phyloP scores from a whole-genome alignment of 805 yeast genomes.

The Lipomyces sp. region DNA sequence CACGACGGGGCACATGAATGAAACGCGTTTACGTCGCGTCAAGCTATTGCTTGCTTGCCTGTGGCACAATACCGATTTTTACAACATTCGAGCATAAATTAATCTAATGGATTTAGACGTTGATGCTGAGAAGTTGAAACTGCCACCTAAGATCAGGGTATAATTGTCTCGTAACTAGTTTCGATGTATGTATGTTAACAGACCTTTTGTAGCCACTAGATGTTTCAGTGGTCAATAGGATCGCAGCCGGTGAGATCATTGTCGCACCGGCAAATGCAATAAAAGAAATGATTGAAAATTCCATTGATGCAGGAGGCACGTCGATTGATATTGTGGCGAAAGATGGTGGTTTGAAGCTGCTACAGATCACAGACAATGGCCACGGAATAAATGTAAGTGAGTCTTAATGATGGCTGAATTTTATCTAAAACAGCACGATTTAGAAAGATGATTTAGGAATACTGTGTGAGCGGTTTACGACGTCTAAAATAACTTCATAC shows the following conservation, averaged over 20 bases:
- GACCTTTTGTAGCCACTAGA: conserved; percentile 56
- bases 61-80: not conserved
- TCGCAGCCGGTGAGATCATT: conserved; percentile 97
- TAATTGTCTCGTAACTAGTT: not conserved
- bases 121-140: conserved; percentile 1
- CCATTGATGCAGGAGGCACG: conserved; percentile 83
- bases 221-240: conserved; percentile 75
- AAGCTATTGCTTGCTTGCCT: not conserved
- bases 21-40: not conserved
- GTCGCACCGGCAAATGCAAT: conserved; percentile 92
- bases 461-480: conserved; percentile 90
- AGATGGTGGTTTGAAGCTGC: conserved; percentile 87
- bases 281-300: conserved; percentile 89
- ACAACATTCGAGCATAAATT: not conserved
- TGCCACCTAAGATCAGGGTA: conserved; percentile 31
- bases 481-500: conserved; percentile 76
- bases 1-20: not conserved
- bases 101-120: not conserved
- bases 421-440: not conserved
- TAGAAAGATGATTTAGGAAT: conserved; percentile 69
- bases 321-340: conserved; percentile 77
- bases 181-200: not conserved
- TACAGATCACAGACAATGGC: conserved; percentile 91
- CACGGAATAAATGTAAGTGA: conserved; percentile 59
- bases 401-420: not conserved